phyloP scores from a whole-genome alignment of 306 rosid genomes.

The Citrullus amarus region DNA sequence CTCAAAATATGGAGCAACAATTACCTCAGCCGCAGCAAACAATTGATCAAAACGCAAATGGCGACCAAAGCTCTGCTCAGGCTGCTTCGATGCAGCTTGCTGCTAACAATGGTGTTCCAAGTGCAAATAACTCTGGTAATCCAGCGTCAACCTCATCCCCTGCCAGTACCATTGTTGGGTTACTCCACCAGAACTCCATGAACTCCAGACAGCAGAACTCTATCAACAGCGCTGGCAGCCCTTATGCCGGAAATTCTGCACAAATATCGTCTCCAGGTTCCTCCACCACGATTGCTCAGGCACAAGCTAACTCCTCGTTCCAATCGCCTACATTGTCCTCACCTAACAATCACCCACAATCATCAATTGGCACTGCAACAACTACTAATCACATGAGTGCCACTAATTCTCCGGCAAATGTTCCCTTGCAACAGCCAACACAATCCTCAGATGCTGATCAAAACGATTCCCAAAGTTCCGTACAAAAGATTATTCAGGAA shows the following conservation, averaged over 20 bases:
- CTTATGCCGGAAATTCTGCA: constrained; percentile 64
- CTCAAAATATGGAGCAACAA: constrained; percentile 64
- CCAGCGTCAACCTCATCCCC: constrained; percentile 59
- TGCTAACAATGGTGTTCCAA: constrained; percentile 55
- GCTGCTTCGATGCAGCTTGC: constrained; percentile 23
- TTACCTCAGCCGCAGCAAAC: constrained; percentile 43
- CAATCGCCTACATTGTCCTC: constrained; percentile 72
- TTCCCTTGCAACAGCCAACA: constrained; percentile 68
- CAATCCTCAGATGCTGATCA: constrained; percentile 71
- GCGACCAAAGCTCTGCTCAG: constrained; percentile 52
- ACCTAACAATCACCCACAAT: constrained; percentile 61
- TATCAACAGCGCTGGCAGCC: constrained; percentile 25
- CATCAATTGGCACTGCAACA: constrained; percentile 49
- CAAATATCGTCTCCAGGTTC: constrained; percentile 89
- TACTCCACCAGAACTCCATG: constrained; percentile 91
- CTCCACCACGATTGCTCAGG: constrained; percentile 53
- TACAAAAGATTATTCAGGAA: constrained; percentile 68
- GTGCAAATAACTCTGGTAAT: constrained; percentile 50
- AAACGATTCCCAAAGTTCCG: constrained; percentile 67
- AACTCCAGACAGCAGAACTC: constrained; percentile 67
- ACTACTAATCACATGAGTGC: constrained; percentile 58
- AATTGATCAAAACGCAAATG: constrained; percentile 37
- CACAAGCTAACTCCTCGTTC: constrained; percentile 71
- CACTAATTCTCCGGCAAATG: constrained; percentile 58
- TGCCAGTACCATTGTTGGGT: constrained; percentile 86